Percentiles rank a stretch among this genome's conserved stretches.
These are phyloP conservation scores for Truncatella angustata DNA, from an alignment of 2,329 filamentous ascomycete species.

Conservation along the genomic window DNA sequence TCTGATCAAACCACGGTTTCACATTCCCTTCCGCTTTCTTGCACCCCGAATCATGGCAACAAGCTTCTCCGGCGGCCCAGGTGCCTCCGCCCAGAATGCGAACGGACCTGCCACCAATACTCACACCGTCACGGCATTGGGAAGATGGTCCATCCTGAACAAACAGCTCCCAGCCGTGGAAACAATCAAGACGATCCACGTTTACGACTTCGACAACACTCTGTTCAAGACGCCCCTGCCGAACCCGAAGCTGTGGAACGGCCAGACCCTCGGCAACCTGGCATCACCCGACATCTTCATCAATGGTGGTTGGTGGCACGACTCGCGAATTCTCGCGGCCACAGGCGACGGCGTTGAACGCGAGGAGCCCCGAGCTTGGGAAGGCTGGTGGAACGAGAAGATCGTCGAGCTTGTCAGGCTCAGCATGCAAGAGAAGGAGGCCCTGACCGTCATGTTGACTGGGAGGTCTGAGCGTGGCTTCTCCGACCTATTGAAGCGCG, in stretches of 20 bases:
- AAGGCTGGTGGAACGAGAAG: slow-evolving; percentile 95
- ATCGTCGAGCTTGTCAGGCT: slow-evolving; percentile 78
- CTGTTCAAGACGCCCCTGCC: slow-evolving; percentile 89
- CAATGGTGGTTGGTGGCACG: slow-evolving; percentile 97
- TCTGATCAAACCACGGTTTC: slow-evolving; percentile 5
- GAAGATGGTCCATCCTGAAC: slow-evolving; percentile 79
- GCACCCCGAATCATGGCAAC: slow-evolving; percentile 24
- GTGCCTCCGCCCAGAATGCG: slow-evolving; percentile 14
- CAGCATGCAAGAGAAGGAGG: slow-evolving; percentile 80
- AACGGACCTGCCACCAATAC: slow-evolving; percentile 16
- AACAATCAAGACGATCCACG: slow-evolving; percentile 75
- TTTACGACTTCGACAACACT: slow-evolving; percentile 99
- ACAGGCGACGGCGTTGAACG: slow-evolving; percentile 79
- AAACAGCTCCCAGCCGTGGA: slow-evolving; percentile 70
- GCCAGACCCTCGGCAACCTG: slow-evolving; percentile 72
- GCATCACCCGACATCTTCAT: slow-evolving; percentile 73
- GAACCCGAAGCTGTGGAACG: slow-evolving; percentile 84
- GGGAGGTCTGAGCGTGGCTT: slow-evolving; percentile 80
- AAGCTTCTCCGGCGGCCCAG: slow-evolving; percentile 12
- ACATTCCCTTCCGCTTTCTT: slow-evolving; percentile 9
- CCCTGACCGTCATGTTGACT: slow-evolving; percentile 81
- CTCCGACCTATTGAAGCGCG: slow-evolving; percentile 75
- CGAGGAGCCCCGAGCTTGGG: slow-evolving; percentile 82
- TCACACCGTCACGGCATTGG: slow-evolving; percentile 69
- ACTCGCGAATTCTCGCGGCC: slow-evolving; percentile 77